Conservation (phyloP, 495 filamentous ascomycete species). For the Diplogelasinospora grovesii region DNA sequence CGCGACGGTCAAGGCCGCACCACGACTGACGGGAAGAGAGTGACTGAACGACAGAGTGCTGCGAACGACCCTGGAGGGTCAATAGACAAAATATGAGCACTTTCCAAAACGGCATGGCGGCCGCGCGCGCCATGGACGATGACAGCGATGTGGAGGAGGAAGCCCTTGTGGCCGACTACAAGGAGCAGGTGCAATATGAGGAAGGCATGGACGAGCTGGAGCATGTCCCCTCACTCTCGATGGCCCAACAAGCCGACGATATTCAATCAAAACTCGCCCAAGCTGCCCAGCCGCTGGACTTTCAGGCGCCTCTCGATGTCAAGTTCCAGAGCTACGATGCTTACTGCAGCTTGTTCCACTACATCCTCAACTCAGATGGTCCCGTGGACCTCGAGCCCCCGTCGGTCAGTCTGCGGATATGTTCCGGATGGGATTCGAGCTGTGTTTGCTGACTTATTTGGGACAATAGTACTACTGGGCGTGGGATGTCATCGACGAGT, state of each 20-base stretch:
- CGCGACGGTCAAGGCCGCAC: constrained; percentile 19
- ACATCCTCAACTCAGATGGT: constrained; percentile 96
- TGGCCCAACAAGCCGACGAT: constrained; percentile 60
- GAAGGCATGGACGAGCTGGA: constrained; percentile 78
- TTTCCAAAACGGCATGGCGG: constrained; percentile 45
- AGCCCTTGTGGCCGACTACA: constrained; percentile 87
- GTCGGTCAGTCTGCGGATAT: constrained; percentile 57
- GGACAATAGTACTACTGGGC: constrained; percentile 99
- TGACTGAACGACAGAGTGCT: not conserved
- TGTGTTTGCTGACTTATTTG: constrained; percentile 11
- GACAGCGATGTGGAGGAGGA: constrained; percentile 93
- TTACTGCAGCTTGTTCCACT: constrained; percentile 98
- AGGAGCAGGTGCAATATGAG: constrained; percentile 87
- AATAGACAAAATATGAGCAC: constrained; percentile 36
- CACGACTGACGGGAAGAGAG: constrained; percentile 5
- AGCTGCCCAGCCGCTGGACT: constrained; percentile 91
- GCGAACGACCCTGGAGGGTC: not conserved
- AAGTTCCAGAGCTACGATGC: constrained; percentile 98
- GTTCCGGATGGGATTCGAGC: not conserved
- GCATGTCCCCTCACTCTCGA: constrained; percentile 37
- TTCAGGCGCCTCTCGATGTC: constrained; percentile 84
- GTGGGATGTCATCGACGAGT: constrained; percentile 99
- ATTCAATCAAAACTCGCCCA: constrained; percentile 84
- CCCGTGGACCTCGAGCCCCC: constrained; percentile 94
- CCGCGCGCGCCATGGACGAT: constrained; percentile 55